Conservation (phyloP, 83 land plant species). For the Picea mariana region DNA sequence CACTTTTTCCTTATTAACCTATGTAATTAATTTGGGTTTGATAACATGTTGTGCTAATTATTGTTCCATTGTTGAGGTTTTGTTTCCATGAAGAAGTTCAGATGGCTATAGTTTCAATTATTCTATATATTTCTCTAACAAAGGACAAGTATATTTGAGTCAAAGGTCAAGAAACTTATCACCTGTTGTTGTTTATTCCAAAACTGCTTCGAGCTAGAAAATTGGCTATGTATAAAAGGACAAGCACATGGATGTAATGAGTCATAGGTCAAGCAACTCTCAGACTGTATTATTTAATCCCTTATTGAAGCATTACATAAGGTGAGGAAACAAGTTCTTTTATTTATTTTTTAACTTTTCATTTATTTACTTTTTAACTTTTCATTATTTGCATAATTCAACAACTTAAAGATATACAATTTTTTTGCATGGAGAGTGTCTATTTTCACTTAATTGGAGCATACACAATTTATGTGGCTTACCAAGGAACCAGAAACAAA, state of each 20-base stretch:
- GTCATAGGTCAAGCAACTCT: slow-evolving; percentile 48
- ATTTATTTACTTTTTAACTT: slow-evolving; percentile 3
- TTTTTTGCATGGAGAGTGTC: slow-evolving; percentile 28
- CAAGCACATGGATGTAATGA: slow-evolving; percentile 45
- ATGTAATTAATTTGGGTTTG: not conserved
- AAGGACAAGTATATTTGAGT: not conserved
- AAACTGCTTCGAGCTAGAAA: slow-evolving; percentile 40
- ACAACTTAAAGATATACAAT: slow-evolving; percentile 31
- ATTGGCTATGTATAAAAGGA: slow-evolving; percentile 49
- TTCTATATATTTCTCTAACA: not conserved
- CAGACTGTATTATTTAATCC: slow-evolving; percentile 42
- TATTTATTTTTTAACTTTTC: not conserved
- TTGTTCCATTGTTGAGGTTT: slow-evolving; percentile 44
- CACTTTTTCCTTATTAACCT: not conserved
- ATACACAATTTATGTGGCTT: not conserved
- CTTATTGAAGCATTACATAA: slow-evolving; percentile 51
- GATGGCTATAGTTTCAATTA: slow-evolving; percentile 46
- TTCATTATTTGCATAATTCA: not conserved
- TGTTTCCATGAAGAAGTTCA: slow-evolving; percentile 52
- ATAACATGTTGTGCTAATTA: slow-evolving; percentile 38
- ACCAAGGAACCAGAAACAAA: slow-evolving; percentile 54
- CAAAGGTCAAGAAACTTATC: not conserved
- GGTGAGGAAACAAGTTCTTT: slow-evolving; percentile 18
- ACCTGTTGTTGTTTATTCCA: slow-evolving; percentile 10
- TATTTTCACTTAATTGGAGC: not conserved